Evolutionary conservation across 2,329 filamentous ascomycete species (phyloP).

Genomic region (Alternaria panax): DNA sequence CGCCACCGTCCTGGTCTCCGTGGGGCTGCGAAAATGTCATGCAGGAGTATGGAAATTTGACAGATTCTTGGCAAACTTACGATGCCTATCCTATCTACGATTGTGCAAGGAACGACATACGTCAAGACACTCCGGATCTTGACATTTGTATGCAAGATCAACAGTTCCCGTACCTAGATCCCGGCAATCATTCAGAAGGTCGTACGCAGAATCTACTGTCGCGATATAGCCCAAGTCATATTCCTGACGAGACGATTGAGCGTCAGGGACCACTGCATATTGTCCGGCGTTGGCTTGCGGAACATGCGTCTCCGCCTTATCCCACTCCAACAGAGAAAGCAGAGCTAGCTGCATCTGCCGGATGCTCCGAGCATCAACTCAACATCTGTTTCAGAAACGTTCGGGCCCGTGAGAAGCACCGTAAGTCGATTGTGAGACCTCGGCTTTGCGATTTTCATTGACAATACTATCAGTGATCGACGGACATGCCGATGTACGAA

Average conservation of each 20-base stretch:
- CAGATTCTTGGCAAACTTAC: neutral
- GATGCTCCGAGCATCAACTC: constrained; percentile 8
- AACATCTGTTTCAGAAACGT: constrained; percentile 13
- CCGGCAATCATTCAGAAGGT: neutral
- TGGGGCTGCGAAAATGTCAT: too few species aligned
- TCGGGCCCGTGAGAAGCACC: constrained; percentile 7
- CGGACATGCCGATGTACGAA: rapidly evolving
- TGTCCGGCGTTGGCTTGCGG: neutral
- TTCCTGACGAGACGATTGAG: too few species aligned
- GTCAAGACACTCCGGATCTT: neutral
- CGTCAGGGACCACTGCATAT: neutral
- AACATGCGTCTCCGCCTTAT: constrained; percentile 12
- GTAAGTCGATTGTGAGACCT: neutral
- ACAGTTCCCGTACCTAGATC: neutral
- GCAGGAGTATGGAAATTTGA: too few species aligned
- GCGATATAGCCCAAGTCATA: neutral
- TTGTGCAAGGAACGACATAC: rapidly evolving
- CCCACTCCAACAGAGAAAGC: neutral
- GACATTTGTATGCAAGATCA: neutral
- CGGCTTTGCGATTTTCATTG: neutral
- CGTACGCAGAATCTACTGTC: rapidly evolving
- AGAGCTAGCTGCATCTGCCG: neutral
- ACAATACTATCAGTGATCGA: neutral
- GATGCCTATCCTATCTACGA: too few species aligned
- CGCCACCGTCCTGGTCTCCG: too few species aligned